Evolutionary conservation across 2,329 filamentous ascomycete species (phyloP), one percentile per base, ranked within the genome.

Genomic region (Hyphodiscus sp.): DNA sequence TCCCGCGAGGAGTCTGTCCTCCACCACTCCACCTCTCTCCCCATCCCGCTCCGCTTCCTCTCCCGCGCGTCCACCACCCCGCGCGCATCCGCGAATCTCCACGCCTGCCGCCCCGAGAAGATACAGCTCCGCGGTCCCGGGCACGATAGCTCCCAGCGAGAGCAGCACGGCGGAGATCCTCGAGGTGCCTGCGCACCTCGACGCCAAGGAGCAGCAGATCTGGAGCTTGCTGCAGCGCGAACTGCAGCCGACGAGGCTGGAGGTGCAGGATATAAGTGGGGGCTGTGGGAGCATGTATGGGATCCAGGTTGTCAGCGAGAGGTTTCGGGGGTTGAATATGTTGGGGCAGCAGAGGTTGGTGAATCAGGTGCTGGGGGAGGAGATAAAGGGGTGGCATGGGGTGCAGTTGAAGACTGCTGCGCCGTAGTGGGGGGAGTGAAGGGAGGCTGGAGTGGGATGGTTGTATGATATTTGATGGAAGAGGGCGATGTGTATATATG

Each of bases 201-300:
- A 79, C 65, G 73, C 74, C 1, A 78, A 79, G 66, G 83, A 87
- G 65, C 72, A 74, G 29, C 72, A 74, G 55, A 79, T 87, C 62
- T 85, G 80, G 72, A 75, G 79, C 54, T 59, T 68, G 41, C 55
- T 72, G 46, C 62, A 53, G 20, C 59, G 51, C n/a, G 62, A 67
- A 47, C 58, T 72, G 47, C 53, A 63, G 26, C 65, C 65, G 20
- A 60, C 56, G 41, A 61, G 61, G 47, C 53, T 72, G 42, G 63
- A 69, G 51, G 69, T 94, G 10, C 85, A 86, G 68, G 89, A 95
- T 71, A 82, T 94, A 49, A 89, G 85, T 20, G 89, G 89, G 54
- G 89, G 89, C 29, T 95, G 89, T 71, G 89, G 89, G 10, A 88
- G 84, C 66, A 94, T 94, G 89, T 94, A 94, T 72, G 86, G 83